These are phyloP conservation scores for Taiwanofungus camphoratus DNA, from an alignment of 1,284 basidiomycete species.

Conservation along the genomic window DNA sequence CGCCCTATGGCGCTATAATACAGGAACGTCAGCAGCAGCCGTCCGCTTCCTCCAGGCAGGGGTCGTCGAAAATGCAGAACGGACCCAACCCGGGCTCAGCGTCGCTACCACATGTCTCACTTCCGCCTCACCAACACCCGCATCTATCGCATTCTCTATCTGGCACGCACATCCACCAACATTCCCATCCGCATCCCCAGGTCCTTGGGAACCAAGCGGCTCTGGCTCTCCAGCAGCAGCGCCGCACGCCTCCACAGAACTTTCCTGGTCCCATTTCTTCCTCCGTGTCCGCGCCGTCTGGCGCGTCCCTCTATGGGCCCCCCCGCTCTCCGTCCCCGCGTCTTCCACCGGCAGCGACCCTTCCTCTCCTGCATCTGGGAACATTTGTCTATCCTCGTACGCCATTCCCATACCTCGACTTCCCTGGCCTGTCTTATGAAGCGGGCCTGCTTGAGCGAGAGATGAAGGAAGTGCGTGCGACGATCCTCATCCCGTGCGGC, in stretches of 20 bases:
- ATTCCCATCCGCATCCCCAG: background rate
- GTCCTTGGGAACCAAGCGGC: constrained; percentile 2
- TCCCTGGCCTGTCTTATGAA: constrained; percentile 19
- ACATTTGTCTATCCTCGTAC: constrained; percentile 44
- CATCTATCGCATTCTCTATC: constrained; percentile 11
- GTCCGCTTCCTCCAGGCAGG: constrained; percentile 13
- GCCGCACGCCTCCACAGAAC: constrained; percentile 14
- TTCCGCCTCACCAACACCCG: constrained; percentile 14
- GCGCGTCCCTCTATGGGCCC: background rate
- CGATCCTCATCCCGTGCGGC: constrained; percentile 53
- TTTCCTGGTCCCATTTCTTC: constrained; percentile 3
- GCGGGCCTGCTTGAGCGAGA: constrained; percentile 18
- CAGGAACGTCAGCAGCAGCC: constrained; percentile 14
- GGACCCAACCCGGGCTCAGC: constrained; percentile 10
- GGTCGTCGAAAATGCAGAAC: constrained; percentile 12
- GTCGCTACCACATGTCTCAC: constrained; percentile 11
- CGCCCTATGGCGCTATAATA: constrained; percentile 11
- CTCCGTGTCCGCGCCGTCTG: constrained; percentile 4
- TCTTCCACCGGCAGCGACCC: constrained; percentile 17
- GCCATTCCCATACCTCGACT: constrained; percentile 37
- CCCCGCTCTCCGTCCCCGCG: background rate
- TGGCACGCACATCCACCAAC: constrained; percentile 3
- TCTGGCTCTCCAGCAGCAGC: constrained; percentile 13
- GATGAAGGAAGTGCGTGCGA: constrained; percentile 51
- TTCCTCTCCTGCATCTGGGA: constrained; percentile 45